phyloP scores from a whole-genome alignment of 2,329 filamentous ascomycete species.

The Ambrosiella beaveri region DNA sequence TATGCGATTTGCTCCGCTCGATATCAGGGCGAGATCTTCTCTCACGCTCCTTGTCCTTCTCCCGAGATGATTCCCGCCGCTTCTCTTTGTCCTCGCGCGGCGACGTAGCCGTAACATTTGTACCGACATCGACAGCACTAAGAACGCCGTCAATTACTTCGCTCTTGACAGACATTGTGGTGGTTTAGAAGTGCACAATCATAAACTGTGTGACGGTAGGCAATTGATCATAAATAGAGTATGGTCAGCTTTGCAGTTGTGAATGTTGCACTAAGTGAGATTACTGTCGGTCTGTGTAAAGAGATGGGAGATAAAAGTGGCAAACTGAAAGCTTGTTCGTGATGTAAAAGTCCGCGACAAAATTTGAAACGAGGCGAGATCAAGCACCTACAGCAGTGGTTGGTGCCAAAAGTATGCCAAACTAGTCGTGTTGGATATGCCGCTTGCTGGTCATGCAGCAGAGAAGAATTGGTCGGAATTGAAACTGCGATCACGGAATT shows the following conservation, averaged over 20 bases:
- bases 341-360: too few relatives aligned
- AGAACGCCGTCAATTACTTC: constrained; percentile 8
- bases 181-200: neutral
- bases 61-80: constrained; percentile 9
- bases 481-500: too few relatives aligned
- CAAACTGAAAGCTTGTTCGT: too few relatives aligned
- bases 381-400: too few relatives aligned
- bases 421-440: too few relatives aligned
- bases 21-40: constrained; percentile 10
- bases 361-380: too few relatives aligned
- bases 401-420: too few relatives aligned
- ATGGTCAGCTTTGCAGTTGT: neutral
- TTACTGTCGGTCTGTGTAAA: too few relatives aligned
- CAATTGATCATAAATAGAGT: too few relatives aligned
- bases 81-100: constrained; percentile 6
- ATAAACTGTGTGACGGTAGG: neutral
- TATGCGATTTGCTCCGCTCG: constrained; percentile 18
- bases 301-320: too few relatives aligned
- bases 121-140: constrained; percentile 7
- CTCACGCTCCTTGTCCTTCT: constrained; percentile 11
- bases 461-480: too few relatives aligned
- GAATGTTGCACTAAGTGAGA: neutral
- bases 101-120: constrained; percentile 10
- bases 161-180: constrained; percentile 9
- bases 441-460: too few relatives aligned